phyloP scores from a whole-genome alignment of 2,329 filamentous ascomycete genomes.

The Metarhizium brunneum region DNA sequence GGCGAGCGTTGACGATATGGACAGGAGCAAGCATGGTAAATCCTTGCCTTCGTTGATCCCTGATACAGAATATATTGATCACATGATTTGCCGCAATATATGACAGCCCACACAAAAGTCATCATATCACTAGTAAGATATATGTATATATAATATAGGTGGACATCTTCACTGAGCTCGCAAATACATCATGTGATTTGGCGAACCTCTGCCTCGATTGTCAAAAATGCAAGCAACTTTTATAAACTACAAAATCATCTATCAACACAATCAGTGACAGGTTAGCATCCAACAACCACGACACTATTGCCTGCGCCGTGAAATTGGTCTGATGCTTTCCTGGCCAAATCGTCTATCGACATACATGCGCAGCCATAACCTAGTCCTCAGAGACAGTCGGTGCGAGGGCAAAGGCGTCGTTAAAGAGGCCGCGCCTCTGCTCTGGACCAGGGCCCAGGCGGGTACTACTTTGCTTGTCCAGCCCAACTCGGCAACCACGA shows the following conservation, averaged over 20 bases:
- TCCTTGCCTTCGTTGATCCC: too few species aligned
- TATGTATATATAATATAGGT: too few species aligned
- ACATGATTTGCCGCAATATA: too few species aligned
- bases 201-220: too few species aligned
- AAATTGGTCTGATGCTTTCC: background rate
- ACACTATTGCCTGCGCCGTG: background rate
- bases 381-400: background rate
- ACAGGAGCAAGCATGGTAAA: too few species aligned
- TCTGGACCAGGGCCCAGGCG: background rate
- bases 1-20: too few species aligned
- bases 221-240: background rate
- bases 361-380: background rate
- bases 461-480: background rate
- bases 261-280: background rate
- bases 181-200: too few species aligned
- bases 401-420: background rate
- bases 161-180: too few species aligned
- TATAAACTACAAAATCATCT: constrained; percentile 4
- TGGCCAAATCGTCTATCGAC: background rate
- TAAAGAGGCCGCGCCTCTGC: background rate
- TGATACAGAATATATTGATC: too few species aligned
- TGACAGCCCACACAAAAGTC: too few species aligned
- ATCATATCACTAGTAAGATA: too few species aligned
- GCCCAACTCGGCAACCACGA: background rate
- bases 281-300: background rate